These are phyloP conservation scores for Chlorella ohadii DNA, from an alignment of 139 green algal species.

Conservation along the genomic window DNA sequence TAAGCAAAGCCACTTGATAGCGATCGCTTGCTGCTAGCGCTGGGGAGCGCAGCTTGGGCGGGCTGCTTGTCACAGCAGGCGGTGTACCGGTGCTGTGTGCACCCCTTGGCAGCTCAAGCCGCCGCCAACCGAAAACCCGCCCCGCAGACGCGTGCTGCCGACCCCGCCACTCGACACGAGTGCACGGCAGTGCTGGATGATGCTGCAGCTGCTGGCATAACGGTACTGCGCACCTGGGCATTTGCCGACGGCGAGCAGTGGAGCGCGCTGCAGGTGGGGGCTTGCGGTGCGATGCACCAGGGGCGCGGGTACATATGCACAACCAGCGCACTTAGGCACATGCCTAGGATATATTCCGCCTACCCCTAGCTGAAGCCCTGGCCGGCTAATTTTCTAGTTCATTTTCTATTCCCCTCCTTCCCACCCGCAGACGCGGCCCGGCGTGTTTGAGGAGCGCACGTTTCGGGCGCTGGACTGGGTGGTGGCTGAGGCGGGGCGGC, in stretches of 20 bases:
- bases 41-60: too few relatives aligned
- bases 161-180: constrained; percentile 38
- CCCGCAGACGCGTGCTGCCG: neutral
- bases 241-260: constrained; percentile 75
- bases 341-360: too few relatives aligned
- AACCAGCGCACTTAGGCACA: too few relatives aligned
- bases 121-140: too few relatives aligned
- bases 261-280: constrained; percentile 74
- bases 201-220: constrained; percentile 40
- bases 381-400: too few relatives aligned
- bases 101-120: neutral
- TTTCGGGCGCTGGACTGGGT: constrained; percentile 72
- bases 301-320: too few relatives aligned
- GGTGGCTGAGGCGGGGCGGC: constrained; percentile 51
- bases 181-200: constrained; percentile 53
- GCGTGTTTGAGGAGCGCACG: constrained; percentile 51
- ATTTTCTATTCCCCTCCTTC: too few relatives aligned
- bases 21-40: too few relatives aligned
- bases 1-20: neutral
- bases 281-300: too few relatives aligned
- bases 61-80: too few relatives aligned
- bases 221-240: constrained; percentile 58
- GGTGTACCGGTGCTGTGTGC: too few relatives aligned
- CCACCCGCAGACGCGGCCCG: constrained; percentile 12
- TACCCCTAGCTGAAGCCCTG: too few relatives aligned